Conservation (phyloP, 805 yeast genomes). For the Candida morakotiae region DNA sequence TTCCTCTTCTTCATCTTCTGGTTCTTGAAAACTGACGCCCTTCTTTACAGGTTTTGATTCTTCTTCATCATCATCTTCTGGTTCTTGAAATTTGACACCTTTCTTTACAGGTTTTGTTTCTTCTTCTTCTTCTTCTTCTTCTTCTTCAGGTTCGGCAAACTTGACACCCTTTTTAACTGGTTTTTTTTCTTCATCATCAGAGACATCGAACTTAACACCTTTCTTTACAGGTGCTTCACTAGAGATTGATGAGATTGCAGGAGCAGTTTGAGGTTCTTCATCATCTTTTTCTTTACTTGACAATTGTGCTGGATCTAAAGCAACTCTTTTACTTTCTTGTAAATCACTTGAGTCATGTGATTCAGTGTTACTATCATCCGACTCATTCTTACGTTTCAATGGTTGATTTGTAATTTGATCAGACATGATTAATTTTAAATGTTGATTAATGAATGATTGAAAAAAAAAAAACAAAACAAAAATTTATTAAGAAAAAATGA, state of each 20-base stretch:
- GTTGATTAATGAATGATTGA: not conserved
- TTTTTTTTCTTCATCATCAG: conserved; percentile 3
- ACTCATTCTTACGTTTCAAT: conserved; percentile 70
- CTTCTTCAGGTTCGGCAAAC: too few relatives aligned
- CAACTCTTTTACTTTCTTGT: conserved; percentile 61
- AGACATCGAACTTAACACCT: conserved; percentile 1
- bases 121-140: conserved; percentile 9
- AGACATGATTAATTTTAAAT: too few relatives aligned
- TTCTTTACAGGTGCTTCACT: conserved; percentile 8
- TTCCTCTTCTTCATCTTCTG: conserved; percentile 4
- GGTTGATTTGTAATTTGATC: conserved; percentile 12
- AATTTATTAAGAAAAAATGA: not conserved
- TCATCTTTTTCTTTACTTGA: conserved; percentile 40
- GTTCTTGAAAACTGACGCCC: conserved; percentile 2
- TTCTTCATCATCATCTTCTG: conserved; percentile 7
- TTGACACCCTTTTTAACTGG: not conserved
- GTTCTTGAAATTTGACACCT: conserved; percentile 3
- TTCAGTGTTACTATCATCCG: conserved; percentile 24
- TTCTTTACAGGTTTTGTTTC: conserved; percentile 2
- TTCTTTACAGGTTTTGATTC: conserved; percentile 2
- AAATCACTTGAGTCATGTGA: conserved; percentile 28
- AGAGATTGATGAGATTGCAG: conserved; percentile 13
- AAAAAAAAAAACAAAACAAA: not conserved
- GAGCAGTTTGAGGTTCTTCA: conserved; percentile 41
- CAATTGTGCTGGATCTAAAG: conserved; percentile 59